Evolutionary conservation across 164 flowering plant species (phyloP).

Genomic region (Macadamia tetraphylla): DNA sequence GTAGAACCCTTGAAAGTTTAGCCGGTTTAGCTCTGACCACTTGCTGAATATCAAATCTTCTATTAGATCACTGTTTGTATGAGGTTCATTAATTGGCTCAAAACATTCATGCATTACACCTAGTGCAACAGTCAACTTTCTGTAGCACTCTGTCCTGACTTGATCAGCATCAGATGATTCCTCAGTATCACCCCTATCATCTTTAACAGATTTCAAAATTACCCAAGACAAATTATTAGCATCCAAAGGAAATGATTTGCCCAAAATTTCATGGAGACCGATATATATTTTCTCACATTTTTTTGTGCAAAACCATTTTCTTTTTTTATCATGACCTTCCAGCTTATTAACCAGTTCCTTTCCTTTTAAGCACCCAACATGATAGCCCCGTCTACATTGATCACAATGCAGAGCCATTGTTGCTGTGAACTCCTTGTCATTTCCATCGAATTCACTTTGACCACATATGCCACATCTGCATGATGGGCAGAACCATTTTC

Average conservation of each 20-base stretch:
- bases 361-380: slow-evolving; percentile 46
- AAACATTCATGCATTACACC: slow-evolving; percentile 76
- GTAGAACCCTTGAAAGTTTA: neutral
- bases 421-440: slow-evolving; percentile 16
- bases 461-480: slow-evolving; percentile 54
- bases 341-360: slow-evolving; percentile 15
- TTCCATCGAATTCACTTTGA: slow-evolving; percentile 21
- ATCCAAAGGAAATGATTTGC: slow-evolving; percentile 44
- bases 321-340: slow-evolving; percentile 15
- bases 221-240: slow-evolving; percentile 57
- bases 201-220: slow-evolving; percentile 33
- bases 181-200: slow-evolving; percentile 11
- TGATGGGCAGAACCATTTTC: slow-evolving; percentile 67
- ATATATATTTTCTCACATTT: slow-evolving; percentile 62
- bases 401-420: slow-evolving; percentile 36
- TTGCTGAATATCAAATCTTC: slow-evolving; percentile 69
- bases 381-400: slow-evolving; percentile 78
- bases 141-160: slow-evolving; percentile 28
- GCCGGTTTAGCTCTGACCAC: slow-evolving; percentile 34
- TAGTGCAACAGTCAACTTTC: slow-evolving; percentile 60
- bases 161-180: slow-evolving; percentile 23
- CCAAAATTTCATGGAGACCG: slow-evolving; percentile 46
- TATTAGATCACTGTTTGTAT: slow-evolving; percentile 47
- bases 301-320: slow-evolving; percentile 66
- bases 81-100: slow-evolving; percentile 52